Conservation (phyloP, 768 basidiomycete species). For the Mycena metata region DNA sequence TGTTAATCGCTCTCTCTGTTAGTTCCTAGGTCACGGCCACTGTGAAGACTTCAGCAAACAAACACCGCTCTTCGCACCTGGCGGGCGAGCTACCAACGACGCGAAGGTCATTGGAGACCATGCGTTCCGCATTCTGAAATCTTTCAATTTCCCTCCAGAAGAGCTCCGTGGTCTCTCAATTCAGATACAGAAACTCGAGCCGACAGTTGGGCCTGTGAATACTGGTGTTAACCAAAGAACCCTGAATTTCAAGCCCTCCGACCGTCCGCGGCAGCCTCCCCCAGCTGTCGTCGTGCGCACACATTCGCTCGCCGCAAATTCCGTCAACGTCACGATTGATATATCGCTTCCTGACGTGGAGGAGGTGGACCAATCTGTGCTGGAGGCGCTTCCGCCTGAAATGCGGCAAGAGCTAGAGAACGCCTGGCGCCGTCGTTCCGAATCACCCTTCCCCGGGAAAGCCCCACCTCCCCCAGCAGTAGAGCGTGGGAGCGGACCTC, state of each 20-base stretch:
- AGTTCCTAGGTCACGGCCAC: constrained; percentile 94
- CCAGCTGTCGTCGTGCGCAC: background rate
- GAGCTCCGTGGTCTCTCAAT: constrained; percentile 95
- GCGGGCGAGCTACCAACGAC: constrained; percentile 82
- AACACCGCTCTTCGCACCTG: constrained; percentile 66
- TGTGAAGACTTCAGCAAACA: constrained; percentile 89
- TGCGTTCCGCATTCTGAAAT: constrained; percentile 80
- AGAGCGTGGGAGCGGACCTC: constrained; percentile 22
- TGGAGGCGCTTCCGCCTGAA: constrained; percentile 78
- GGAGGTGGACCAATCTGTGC: constrained; percentile 79
- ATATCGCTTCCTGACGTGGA: constrained; percentile 73
- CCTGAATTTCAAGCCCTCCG: constrained; percentile 65
- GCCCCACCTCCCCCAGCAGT: constrained; percentile 30
- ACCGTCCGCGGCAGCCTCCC: constrained; percentile 11
- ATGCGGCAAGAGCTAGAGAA: constrained; percentile 76
- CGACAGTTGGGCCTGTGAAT: constrained; percentile 47
- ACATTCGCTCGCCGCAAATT: constrained; percentile 13
- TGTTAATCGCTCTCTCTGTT: constrained; percentile 18
- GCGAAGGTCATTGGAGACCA: constrained; percentile 77
- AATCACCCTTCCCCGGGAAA: constrained; percentile 56
- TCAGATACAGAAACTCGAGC: constrained; percentile 90
- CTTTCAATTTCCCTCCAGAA: constrained; percentile 82
- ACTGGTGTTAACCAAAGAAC: constrained; percentile 68
- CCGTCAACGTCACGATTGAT: constrained; percentile 46
- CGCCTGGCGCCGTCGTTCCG: constrained; percentile 76